Percentiles rank a stretch among this genome's conserved stretches.
These are phyloP conservation scores for Sporothrix inflata DNA, from an alignment of 2,329 filamentous ascomycete genomes.

Conservation along the genomic window DNA sequence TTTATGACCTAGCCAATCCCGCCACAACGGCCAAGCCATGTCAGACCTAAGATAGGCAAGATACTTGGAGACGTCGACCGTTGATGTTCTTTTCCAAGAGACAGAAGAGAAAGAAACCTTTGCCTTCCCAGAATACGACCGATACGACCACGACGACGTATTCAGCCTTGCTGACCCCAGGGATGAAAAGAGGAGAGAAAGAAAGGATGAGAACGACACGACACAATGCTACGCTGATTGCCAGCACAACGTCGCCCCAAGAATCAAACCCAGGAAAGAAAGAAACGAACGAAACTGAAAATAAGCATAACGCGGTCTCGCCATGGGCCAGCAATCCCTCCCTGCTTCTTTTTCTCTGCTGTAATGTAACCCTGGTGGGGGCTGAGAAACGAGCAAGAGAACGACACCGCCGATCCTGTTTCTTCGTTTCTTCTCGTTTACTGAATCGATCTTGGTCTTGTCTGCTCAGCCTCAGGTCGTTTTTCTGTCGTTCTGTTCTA, in stretches of 20 bases:
- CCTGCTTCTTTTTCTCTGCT: background rate
- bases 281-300: background rate
- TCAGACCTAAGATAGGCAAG: background rate
- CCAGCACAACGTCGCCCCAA: background rate
- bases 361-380: background rate
- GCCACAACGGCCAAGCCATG: background rate
- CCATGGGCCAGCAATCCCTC: background rate
- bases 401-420: constrained; percentile 6
- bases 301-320: background rate
- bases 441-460: background rate
- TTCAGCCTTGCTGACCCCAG: constrained; percentile 5
- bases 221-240: background rate
- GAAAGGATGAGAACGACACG: background rate
- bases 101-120: background rate
- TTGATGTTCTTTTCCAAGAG: background rate
- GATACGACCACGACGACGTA: background rate
- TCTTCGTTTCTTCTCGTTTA: constrained; percentile 18
- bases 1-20: background rate
- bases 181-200: background rate
- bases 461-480: background rate
- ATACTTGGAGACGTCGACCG: background rate
- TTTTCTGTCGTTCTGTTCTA: background rate
- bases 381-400: background rate
- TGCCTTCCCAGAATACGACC: background rate
- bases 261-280: background rate